Evolutionary conservation across 2,329 filamentous ascomycete genomes (phyloP).

Genomic region (Pseudocercospora vitis): DNA sequence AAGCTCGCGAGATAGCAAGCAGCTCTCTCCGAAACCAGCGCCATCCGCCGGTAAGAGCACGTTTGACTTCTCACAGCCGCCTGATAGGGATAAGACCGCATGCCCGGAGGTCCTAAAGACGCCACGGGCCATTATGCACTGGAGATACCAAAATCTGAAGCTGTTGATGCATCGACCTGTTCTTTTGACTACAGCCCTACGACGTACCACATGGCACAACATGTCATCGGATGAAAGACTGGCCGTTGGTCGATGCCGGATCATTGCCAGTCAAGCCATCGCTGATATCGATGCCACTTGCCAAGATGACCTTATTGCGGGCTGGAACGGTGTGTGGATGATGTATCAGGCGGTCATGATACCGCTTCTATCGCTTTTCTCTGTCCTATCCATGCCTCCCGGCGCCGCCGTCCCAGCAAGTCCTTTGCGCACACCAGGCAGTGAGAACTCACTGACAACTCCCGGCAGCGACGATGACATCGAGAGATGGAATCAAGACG

Average conservation of each 20-base stretch:
- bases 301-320: conserved; percentile 70
- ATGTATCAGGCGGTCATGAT: conserved; percentile 79
- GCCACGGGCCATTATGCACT: conserved; percentile 73
- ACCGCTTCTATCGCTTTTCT: conserved; percentile 70
- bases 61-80: conserved; percentile 59
- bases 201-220: conserved; percentile 52
- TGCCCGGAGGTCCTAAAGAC: conserved; percentile 70
- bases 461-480: conserved; percentile 35
- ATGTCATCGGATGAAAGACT: conserved; percentile 63
- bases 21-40: conserved; percentile 16
- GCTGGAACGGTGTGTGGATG: conserved; percentile 81
- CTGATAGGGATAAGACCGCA: conserved; percentile 50
- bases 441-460: conserved; percentile 30
- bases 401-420: conserved; percentile 39
- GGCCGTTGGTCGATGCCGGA: conserved; percentile 67
- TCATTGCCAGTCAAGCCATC: conserved; percentile 69
- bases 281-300: conserved; percentile 70
- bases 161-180: conserved; percentile 74
- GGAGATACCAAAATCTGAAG: conserved; percentile 76
- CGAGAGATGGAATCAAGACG: conserved; percentile 43
- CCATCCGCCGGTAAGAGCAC: conserved; percentile 16
- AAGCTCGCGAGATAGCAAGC: conserved; percentile 11
- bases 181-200: conserved; percentile 63
- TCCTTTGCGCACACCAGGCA: conserved; percentile 51
- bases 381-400: conserved; percentile 25